Evolutionary conservation across 257 asterid genomes (phyloP).

Genomic region (Plantago ovata): DNA sequence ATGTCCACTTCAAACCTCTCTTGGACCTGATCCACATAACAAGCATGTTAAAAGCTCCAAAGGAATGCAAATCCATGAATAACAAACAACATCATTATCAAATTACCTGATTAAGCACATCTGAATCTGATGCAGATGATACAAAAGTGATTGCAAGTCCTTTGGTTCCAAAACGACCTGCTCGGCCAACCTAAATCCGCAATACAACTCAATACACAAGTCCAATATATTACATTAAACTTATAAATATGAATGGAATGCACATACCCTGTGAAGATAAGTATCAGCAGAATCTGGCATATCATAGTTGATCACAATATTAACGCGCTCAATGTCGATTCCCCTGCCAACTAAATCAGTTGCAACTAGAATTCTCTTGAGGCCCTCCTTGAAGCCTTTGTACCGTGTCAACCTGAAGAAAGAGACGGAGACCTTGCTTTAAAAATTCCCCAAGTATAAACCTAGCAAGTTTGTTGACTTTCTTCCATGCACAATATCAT

Average conservation of each 20-base stretch:
- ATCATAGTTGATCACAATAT: conserved; percentile 90
- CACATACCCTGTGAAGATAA: conserved; percentile 72
- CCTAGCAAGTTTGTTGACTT: too few species aligned
- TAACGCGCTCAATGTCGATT: conserved; percentile 88
- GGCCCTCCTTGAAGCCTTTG: conserved; percentile 94
- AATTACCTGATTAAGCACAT: conserved; percentile 79
- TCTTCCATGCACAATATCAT: too few species aligned
- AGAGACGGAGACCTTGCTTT: neutral
- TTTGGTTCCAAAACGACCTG: conserved; percentile 92
- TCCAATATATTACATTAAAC: too few species aligned
- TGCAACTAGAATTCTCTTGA: conserved; percentile 88
- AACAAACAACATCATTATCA: neutral
- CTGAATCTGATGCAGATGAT: conserved; percentile 90
- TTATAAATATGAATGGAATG: too few species aligned
- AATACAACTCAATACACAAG: neutral
- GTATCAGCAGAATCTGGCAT: conserved; percentile 98
- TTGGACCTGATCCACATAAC: conserved; percentile 51
- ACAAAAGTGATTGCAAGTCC: conserved; percentile 95
- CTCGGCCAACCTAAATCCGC: conserved; percentile 78
- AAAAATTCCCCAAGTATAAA: too few species aligned
- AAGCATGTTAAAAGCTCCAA: neutral
- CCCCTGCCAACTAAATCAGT: conserved; percentile 98
- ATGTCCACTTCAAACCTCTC: conserved; percentile 95
- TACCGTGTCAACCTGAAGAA: conserved; percentile 71
- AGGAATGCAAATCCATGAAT: neutral